Conservation (phyloP, 768 basidiomycete species). For the Lentinula sp. region DNA sequence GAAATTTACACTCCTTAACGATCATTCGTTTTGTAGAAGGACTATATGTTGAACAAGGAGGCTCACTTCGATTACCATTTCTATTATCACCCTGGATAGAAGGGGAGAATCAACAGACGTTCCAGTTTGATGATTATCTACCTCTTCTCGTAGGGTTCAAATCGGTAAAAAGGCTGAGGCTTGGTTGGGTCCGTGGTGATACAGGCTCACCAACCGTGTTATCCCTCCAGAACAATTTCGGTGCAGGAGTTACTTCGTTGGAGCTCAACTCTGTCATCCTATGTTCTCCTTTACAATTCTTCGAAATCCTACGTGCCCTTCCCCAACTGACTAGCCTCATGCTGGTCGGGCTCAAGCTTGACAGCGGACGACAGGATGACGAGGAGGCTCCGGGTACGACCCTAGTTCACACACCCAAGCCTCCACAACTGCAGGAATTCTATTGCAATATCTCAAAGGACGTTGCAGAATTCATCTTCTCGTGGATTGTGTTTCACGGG, state of each 20-base stretch:
- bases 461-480: background rate
- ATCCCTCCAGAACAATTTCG: background rate
- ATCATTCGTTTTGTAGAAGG: constrained; percentile 1
- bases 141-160: background rate
- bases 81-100: background rate
- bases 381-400: background rate
- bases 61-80: background rate
- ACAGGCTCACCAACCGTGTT: background rate
- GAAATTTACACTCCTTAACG: background rate
- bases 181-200: constrained; percentile 3
- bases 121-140: background rate
- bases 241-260: background rate
- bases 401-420: background rate
- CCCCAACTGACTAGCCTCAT: background rate
- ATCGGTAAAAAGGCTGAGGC: background rate
- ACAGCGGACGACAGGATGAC: background rate
- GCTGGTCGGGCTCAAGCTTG: background rate
- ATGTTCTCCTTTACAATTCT: background rate
- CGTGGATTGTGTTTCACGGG: background rate
- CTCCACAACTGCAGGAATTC: background rate
- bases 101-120: background rate
- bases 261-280: constrained; percentile 3
- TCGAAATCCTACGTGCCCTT: background rate
- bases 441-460: background rate
- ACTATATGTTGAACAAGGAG: constrained; percentile 1